Evolutionary conservation across 2,329 filamentous ascomycete species (phyloP), one percentile per base, ranked within the genome.

Genomic region (Trichoderma harzianum): DNA sequence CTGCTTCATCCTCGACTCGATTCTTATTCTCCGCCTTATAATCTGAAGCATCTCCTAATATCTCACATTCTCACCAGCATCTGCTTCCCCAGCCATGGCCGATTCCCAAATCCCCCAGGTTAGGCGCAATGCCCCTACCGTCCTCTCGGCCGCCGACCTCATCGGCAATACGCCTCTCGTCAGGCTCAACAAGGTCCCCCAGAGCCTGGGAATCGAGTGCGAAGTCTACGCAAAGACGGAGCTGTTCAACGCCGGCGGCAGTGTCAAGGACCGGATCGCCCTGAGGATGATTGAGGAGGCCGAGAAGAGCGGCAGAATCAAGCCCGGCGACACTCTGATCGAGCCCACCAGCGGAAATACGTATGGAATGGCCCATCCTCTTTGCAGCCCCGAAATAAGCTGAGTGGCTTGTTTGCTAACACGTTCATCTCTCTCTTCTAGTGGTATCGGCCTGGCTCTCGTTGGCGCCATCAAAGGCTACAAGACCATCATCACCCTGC

Each of bases 311-410:
- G 96, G 96, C 60, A 91, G 95, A 75, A 98, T 99, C 84, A 98
- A 96, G 87, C 96, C 96, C 32, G 96, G 95, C 71, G 95, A 98
- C 83, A 98, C 94, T 67, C 85, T 99, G 78, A 99, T 99, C 79
- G 96, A 99, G 87, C 96, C 96, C 11, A 99, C 96, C 62, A 97
- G 94, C 79, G 96, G 96, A 70, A 99, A 99, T 82, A 99, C 96
- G 86, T 87, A 80, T 66, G 36, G 16, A 39, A 18, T 39, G 21
- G 34, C 34, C 26, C 60, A 24, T 14, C 36, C 12, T 10, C 1
- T 12, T 14, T 8, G 14, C n/a, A 84, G 36, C 10, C 53, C 21
- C 7, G 6, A 21, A 58, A 26, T n/a, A 21, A 24, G 67, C 18
- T n/a, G 11, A 30, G 30, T 26, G 18, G 16, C 57, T 66, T 36